Evolutionary conservation across 2,329 filamentous ascomycete genomes (phyloP), one percentile per base, ranked within the genome.

Genomic region (Sclerotiophoma versabilis): DNA sequence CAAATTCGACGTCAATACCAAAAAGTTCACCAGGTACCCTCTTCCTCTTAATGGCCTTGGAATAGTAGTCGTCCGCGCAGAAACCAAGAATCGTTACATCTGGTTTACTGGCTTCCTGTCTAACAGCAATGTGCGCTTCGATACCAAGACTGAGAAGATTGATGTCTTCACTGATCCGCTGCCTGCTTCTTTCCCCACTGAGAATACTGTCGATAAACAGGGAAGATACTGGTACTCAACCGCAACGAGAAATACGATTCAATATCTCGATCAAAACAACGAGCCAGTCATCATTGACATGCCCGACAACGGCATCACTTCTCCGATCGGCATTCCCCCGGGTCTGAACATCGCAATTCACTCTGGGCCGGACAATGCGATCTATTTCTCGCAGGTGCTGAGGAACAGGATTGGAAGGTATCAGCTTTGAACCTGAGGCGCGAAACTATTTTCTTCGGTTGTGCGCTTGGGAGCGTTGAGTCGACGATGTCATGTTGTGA

Each of bases 151-250:
- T 2, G 37, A 58, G 43, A 54, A 54, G 22, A 58, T 54, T 17
- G 50, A 58, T 25, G 47, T 58, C 10, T 58, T 58, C 11, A 54
- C 55, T 17, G 51, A 54, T 25, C 50, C 47, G 6, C 17, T 54
- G 8, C 51, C 37, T 27, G 37, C 48, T 11, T 39, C 36, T 5
- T 52, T 59, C 14, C 56, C 56, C 2, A 47, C 47, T 1, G 56
- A 59, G 23, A 59, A 59, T 14, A 59, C 56, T 5, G 56, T 59
- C 1, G 56, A 59, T 26, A 11, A 12, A 3, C 44, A 52, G 17
- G 56, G 52, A 37, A 36, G 51, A 12, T 52, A 56, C 22, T 59
- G 53, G 57, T 59, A 54, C 34, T 59, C 52, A 11, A 59, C 57
- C 11, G 37, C 53, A 15, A 48, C 57, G 6, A 34, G 53, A 8